phyloP scores from a whole-genome alignment of 139 green algal species.

The Yamagishiella unicocca region DNA sequence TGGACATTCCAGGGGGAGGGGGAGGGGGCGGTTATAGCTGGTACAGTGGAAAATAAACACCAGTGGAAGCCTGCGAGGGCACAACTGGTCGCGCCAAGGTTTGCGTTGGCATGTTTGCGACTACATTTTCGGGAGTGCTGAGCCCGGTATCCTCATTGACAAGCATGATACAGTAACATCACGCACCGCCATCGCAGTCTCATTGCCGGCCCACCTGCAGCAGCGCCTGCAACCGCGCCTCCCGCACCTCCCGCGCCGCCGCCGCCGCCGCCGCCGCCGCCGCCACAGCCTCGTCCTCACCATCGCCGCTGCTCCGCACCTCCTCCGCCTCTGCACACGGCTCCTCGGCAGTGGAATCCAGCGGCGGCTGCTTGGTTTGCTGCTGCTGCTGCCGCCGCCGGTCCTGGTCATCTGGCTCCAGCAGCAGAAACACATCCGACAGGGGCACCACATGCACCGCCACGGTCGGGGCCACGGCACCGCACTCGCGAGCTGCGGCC shows the following conservation, averaged over 20 bases:
- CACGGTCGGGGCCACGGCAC: background rate
- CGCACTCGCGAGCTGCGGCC: background rate
- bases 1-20: background rate
- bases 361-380: background rate
- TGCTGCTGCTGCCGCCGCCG: constrained; percentile 6
- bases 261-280: background rate
- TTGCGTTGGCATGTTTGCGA: no score
- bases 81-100: no score
- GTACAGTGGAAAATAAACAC: background rate
- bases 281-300: background rate
- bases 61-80: background rate
- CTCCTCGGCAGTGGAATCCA: background rate
- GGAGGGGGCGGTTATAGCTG: background rate
- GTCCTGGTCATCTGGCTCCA: background rate
- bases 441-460: constrained; percentile 45
- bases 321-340: constrained; percentile 4
- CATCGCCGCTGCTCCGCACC: background rate
- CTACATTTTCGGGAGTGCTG: no score
- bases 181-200: background rate
- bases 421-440: constrained; percentile 55
- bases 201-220: constrained; percentile 14
- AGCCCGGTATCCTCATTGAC: no score
- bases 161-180: no score
- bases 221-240: background rate
- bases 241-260: background rate